These are phyloP conservation scores for Tolypocladium endophyticum DNA, from an alignment of 2,329 filamentous ascomycete species.

Conservation along the genomic window DNA sequence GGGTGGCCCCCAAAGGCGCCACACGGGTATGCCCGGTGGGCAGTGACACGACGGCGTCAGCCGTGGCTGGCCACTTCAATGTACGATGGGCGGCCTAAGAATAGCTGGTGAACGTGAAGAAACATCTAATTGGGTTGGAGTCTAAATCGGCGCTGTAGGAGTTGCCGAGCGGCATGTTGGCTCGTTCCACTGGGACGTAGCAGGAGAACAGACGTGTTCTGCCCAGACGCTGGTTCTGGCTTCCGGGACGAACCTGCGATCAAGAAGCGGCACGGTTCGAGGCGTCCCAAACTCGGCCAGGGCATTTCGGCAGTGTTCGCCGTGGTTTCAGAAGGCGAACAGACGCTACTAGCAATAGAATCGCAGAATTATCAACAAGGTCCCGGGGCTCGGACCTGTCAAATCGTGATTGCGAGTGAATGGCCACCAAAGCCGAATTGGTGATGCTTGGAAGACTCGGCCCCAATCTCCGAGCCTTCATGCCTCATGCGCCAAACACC, in stretches of 20 bases:
- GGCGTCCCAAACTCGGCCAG: no score
- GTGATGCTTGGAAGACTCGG: neutral
- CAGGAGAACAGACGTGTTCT: no score
- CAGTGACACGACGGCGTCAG: neutral
- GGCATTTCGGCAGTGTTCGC: neutral
- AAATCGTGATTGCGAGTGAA: neutral
- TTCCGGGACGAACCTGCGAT: neutral
- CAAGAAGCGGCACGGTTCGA: neutral
- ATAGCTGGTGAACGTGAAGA: no score
- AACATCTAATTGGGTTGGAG: no score
- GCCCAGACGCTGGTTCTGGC: neutral
- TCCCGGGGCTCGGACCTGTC: neutral
- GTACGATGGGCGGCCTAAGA: neutral
- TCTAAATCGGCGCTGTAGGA: neutral
- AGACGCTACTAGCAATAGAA: neutral
- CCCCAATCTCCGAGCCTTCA: neutral
- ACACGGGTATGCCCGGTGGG: neutral
- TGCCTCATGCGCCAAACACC: neutral
- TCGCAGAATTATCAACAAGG: neutral
- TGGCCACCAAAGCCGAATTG: neutral
- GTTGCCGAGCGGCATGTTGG: neutral
- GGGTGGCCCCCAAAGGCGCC: neutral
- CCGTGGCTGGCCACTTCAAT: neutral
- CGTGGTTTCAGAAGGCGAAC: neutral
- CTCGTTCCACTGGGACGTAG: no score